These are phyloP conservation scores for Pulicaria dysenterica DNA, from an alignment of 129 eudicot genomes.

Conservation along the genomic window DNA sequence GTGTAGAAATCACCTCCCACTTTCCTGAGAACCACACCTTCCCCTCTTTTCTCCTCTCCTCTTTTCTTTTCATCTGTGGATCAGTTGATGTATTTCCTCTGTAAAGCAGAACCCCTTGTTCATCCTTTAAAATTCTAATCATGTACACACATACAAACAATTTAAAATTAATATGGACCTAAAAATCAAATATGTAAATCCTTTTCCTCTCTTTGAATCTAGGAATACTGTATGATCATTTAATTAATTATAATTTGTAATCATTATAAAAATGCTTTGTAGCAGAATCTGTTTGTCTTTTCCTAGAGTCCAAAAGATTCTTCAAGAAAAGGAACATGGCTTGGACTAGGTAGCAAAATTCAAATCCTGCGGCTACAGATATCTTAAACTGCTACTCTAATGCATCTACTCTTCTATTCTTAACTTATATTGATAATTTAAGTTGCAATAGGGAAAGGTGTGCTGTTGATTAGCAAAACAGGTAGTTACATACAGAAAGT, in stretches of 20 bases:
- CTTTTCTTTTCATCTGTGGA: neutral
- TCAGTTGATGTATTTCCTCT: neutral
- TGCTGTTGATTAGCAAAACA: no score
- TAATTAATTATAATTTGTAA: neutral
- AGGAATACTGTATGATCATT: neutral
- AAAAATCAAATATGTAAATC: neutral
- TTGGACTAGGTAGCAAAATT: constrained; percentile 7
- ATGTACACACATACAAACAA: neutral
- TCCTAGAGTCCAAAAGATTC: constrained; percentile 19
- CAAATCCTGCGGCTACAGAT: constrained; percentile 7
- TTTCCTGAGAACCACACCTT: neutral
- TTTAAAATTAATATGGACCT: neutral
- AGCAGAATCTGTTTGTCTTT: constrained; percentile 15
- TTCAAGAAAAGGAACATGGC: constrained; percentile 17
- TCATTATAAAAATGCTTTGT: constrained; percentile 1
- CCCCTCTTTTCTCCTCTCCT: neutral
- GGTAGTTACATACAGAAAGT: no score
- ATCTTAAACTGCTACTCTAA: neutral
- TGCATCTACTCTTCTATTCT: no score
- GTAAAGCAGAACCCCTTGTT: constrained; percentile 17
- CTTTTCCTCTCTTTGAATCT: constrained; percentile 14
- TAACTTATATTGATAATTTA: no score
- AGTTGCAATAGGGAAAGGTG: no score
- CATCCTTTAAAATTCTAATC: neutral
- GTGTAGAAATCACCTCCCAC: neutral